Conservation (phyloP, 257 asterid genomes). For the Solanum pennellii region DNA sequence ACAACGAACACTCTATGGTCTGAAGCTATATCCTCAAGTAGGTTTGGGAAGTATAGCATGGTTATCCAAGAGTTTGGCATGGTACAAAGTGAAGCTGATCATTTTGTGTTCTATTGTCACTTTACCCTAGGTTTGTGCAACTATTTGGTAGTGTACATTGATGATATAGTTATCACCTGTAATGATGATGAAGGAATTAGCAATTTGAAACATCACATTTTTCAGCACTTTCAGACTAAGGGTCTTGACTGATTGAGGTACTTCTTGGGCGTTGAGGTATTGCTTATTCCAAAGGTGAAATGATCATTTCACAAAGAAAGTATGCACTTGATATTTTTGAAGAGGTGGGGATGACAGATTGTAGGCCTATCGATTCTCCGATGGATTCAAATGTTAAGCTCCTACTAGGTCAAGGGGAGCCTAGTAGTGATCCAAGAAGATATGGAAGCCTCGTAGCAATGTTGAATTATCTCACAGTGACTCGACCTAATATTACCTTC, state of each 20-base stretch:
- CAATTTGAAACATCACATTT: neutral
- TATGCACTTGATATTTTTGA: neutral
- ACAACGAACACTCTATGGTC: neutral
- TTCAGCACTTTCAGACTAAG: neutral
- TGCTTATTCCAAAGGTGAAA: neutral
- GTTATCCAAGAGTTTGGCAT: neutral
- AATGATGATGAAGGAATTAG: neutral
- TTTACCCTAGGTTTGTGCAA: neutral
- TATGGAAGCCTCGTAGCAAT: neutral
- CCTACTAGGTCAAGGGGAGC: neutral
- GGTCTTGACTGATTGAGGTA: neutral
- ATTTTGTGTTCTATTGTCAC: neutral
- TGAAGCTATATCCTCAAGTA: neutral
- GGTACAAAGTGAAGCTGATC: neutral
- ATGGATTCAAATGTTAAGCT: neutral
- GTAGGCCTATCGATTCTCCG: neutral
- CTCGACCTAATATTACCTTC: neutral
- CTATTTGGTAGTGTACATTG: neutral
- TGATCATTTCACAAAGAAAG: neutral
- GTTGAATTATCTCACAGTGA: neutral
- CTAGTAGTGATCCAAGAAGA: neutral
- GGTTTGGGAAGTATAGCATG: neutral
- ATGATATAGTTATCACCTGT: neutral
- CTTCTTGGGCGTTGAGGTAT: neutral
- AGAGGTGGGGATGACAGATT: neutral